Evolutionary conservation across 805 yeast genomes (phyloP).

Genomic region (Monosporozyma unispora): DNA sequence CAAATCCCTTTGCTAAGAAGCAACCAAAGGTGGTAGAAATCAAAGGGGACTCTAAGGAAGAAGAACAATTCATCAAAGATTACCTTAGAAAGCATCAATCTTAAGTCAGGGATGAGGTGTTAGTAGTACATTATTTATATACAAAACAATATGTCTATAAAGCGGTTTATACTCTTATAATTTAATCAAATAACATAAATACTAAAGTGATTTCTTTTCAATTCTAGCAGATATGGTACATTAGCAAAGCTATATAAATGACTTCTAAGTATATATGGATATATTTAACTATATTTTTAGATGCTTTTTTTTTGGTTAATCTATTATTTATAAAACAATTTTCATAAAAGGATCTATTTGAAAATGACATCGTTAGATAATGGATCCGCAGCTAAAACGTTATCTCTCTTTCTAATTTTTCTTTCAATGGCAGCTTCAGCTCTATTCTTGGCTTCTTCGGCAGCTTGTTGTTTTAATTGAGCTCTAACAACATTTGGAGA

Average conservation of each 20-base stretch:
- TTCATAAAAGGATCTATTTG: conserved; percentile 31
- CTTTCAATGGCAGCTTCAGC: conserved; percentile 70
- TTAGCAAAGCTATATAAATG: neutral
- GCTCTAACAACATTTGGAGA: conserved; percentile 94
- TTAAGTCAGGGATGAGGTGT: neutral
- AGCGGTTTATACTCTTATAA: neutral
- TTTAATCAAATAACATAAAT: neutral
- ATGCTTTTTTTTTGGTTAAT: neutral
- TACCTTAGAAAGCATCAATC: conserved; percentile 41
- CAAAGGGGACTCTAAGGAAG: conserved; percentile 75
- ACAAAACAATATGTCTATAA: neutral
- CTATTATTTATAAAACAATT: neutral
- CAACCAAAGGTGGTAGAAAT: conserved; percentile 58
- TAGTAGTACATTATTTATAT: neutral
- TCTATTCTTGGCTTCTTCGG: conserved; percentile 68
- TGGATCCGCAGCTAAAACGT: conserved; percentile 71
- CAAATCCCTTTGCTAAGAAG: conserved; percentile 57
- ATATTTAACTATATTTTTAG: neutral
- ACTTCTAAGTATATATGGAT: neutral
- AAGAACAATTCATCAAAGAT: conserved; percentile 75
- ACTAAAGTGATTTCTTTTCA: neutral
- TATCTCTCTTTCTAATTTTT: conserved; percentile 67
- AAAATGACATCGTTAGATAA: conserved; percentile 70
- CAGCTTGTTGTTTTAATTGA: conserved; percentile 70
- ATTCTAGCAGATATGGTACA: neutral